phyloP scores from a whole-genome alignment of 176 grass and related monocot genomes.

The Carex cristatella region DNA sequence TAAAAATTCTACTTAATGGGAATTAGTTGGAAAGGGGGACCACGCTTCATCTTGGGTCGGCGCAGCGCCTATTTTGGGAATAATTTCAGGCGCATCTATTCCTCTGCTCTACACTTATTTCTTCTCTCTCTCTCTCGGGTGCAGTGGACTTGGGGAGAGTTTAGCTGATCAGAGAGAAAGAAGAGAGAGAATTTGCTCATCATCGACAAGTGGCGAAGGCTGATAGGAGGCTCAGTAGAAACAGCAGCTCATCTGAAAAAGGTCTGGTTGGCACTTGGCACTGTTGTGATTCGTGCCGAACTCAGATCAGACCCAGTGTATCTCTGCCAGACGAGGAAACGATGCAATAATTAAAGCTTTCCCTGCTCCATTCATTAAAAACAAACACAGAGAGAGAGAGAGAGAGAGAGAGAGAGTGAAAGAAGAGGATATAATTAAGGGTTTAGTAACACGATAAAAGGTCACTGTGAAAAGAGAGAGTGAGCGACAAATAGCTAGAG shows the following conservation, averaged over 20 bases:
- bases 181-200: neutral
- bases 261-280: neutral
- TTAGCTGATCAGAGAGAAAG: neutral
- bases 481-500: neutral
- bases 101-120: neutral
- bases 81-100: constrained; percentile 68
- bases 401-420: neutral
- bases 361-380: neutral
- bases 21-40: constrained; percentile 87
- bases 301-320: constrained; percentile 11
- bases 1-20: constrained; percentile 63
- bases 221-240: neutral
- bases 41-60: constrained; percentile 45
- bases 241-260: constrained; percentile 27
- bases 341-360: constrained; percentile 2
- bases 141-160: neutral
- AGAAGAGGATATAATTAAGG: neutral
- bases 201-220: neutral
- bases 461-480: neutral
- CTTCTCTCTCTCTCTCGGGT: neutral
- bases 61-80: constrained; percentile 66
- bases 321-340: neutral
- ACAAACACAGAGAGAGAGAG: neutral
- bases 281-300: constrained; percentile 20
- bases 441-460: neutral